Evolutionary conservation across 2,329 filamentous ascomycete genomes (phyloP).

Genomic region (Sclerotinia borealis): DNA sequence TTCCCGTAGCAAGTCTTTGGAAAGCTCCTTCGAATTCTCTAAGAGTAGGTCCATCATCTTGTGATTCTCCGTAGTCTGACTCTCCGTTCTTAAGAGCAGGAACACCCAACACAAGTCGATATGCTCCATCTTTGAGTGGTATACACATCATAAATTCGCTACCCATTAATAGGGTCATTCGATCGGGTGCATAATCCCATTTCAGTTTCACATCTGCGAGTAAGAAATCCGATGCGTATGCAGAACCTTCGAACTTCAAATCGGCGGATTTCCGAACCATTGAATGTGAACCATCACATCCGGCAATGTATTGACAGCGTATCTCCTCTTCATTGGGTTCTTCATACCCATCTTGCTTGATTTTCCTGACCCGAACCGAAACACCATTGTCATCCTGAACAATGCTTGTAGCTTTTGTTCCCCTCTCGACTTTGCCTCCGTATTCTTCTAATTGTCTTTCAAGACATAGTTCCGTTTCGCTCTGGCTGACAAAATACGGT

Average conservation of each 20-base stretch:
- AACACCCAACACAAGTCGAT: conserved; percentile 29
- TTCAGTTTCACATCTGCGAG: conserved; percentile 38
- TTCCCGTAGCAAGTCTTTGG: conserved; percentile 27
- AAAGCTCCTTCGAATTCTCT: conserved; percentile 33
- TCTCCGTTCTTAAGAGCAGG: conserved; percentile 14
- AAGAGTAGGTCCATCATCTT: conserved; percentile 25
- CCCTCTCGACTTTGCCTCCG: conserved; percentile 29
- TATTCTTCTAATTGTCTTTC: conserved; percentile 28
- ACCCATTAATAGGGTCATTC: conserved; percentile 28
- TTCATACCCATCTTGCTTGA: conserved; percentile 15
- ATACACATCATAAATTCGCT: conserved; percentile 36
- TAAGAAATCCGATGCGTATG: conserved; percentile 40
- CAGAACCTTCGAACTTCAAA: conserved; percentile 38
- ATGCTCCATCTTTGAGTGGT: conserved; percentile 28
- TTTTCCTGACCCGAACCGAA: conserved; percentile 24
- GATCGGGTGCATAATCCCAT: conserved; percentile 13
- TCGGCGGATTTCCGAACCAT: conserved; percentile 38
- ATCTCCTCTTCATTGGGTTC: conserved; percentile 28
- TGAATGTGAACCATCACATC: conserved; percentile 48
- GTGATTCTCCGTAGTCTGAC: conserved; percentile 5
- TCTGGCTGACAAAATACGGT: conserved; percentile 33
- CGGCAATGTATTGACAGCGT: conserved; percentile 40
- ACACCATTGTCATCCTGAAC: conserved; percentile 30
- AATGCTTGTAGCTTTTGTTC: conserved; percentile 29
- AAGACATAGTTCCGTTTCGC: conserved; percentile 33